Conservation (phyloP, 2,329 filamentous ascomycete species). For the Cladobotryum mycophilum region DNA sequence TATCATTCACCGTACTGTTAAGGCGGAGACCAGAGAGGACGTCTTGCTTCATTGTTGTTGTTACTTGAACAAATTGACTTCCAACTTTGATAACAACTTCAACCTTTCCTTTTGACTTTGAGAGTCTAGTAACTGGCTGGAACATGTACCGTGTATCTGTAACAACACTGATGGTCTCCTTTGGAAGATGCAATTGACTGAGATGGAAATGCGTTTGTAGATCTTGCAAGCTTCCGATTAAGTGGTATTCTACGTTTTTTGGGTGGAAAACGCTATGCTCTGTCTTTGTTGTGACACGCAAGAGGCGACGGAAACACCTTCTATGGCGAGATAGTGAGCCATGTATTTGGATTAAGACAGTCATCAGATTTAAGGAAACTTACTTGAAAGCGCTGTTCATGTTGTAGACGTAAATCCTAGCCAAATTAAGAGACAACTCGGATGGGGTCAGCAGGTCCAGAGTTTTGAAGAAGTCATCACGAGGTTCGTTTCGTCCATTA, state of each 20-base stretch:
- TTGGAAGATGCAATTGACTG: conserved; percentile 59
- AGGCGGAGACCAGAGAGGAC: conserved; percentile 56
- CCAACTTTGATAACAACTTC: conserved; percentile 64
- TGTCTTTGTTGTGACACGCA: conserved; percentile 56
- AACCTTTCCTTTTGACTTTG: conserved; percentile 64
- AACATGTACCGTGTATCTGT: conserved; percentile 61
- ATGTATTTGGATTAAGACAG: not conserved
- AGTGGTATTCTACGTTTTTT: conserved; percentile 58
- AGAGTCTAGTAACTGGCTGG: conserved; percentile 58
- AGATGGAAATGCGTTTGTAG: conserved; percentile 61
- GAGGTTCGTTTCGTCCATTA: conserved; percentile 59
- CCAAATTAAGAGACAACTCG: conserved; percentile 53
- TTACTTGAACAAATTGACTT: conserved; percentile 63
- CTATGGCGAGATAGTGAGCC: conserved; percentile 14
- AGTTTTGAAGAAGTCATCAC: conserved; percentile 59
- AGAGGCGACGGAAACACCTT: conserved; percentile 59
- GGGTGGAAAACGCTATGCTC: conserved; percentile 57
- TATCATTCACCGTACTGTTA: conserved; percentile 61
- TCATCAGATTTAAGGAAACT: conserved; percentile 10
- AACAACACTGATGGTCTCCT: conserved; percentile 63
- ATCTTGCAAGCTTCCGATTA: conserved; percentile 60
- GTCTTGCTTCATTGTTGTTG: conserved; percentile 63
- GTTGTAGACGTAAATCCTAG: conserved; percentile 63
- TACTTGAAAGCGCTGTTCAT: conserved; percentile 66
- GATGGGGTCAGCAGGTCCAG: conserved; percentile 56